Conservation (phyloP, 768 basidiomycete species). For the Mycena chlorophos region DNA sequence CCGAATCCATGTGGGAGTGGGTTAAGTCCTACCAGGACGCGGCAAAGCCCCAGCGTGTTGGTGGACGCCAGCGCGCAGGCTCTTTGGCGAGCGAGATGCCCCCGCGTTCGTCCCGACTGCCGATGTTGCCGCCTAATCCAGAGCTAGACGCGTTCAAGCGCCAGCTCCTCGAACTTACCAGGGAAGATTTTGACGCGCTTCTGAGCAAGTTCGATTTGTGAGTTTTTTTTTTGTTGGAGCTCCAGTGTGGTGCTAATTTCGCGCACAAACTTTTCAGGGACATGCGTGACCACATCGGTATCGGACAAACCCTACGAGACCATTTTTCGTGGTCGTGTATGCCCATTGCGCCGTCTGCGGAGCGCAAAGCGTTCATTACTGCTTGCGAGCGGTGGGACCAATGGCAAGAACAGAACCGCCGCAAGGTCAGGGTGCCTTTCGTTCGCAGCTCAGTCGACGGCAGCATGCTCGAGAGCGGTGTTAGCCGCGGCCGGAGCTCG, state of each 20-base stretch:
- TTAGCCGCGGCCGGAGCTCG: background rate
- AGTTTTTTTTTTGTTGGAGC: conserved; percentile 29
- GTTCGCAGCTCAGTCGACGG: conserved; percentile 14
- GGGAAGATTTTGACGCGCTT: conserved; percentile 63
- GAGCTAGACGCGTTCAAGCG: conserved; percentile 30
- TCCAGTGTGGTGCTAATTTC: conserved; percentile 3
- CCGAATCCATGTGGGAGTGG: conserved; percentile 83
- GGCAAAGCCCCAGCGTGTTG: conserved; percentile 9
- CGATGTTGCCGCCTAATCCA: conserved; percentile 11
- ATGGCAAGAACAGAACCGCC: conserved; percentile 38
- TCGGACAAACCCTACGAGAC: conserved; percentile 46
- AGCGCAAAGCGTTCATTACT: conserved; percentile 56
- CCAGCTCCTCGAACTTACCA: conserved; percentile 49
- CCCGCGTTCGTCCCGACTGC: conserved; percentile 14
- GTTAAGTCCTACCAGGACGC: conserved; percentile 50
- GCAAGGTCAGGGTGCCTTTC: conserved; percentile 10
- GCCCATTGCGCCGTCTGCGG: conserved; percentile 41
- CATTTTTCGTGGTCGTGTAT: conserved; percentile 51
- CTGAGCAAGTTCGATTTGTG: conserved; percentile 62
- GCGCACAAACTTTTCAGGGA: conserved; percentile 53
- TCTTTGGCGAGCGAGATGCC: conserved; percentile 24
- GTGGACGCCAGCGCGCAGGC: conserved; percentile 23
- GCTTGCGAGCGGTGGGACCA: conserved; percentile 60
- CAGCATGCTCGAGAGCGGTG: background rate
- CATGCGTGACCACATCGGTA: conserved; percentile 60